Evolutionary conservation across 23 red algal genomes (phyloP), one percentile per base, ranked within the genome.

Genomic region (Gracilaria vermiculophylla): DNA sequence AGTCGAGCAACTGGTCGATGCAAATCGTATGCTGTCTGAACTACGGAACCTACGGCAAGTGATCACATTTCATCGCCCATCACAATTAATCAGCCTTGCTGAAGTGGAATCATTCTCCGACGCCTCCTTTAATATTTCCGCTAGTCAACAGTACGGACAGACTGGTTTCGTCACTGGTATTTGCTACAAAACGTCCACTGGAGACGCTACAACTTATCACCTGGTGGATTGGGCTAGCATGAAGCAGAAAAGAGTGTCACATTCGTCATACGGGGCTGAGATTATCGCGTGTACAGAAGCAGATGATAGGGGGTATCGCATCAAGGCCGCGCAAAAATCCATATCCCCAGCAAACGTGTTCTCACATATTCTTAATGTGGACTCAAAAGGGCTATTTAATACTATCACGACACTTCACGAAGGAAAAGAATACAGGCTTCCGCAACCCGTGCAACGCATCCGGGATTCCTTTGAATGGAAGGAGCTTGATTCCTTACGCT

Each of bases 211-310:
- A 13, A 65, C 36, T 13, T 82, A 24, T 47, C 58, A 82, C 20
- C n/a, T 64, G 8, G 40, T 64, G 15, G 53, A 82, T 23, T 82
- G 0, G 78, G 20, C 58, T 6, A 64, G 31, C 20, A 40, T 54
- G 0, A 82, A 82, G 37, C 78, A 65, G 24, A 61, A 40, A 25
- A 17, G 41, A 65, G 57, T 82, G 3, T 43, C 45, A 4, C 35
- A 82, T 39, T 82, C 78, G 4, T 82, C 78, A 21, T 82, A 82
- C 66, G 42, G 53, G 14, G 78, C 78, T 11, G 78, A 82, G 1
- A 82, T 82, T 21, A 12, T 82, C 28, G 78, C 78, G n/a, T 48
- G 54, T 53, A 31, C 78, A 64, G 57, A 82, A 44, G 54, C 54
- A 11, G 78, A 62, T 0, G 78, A 82, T 0, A 0, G 58, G 11